Evolutionary conservation across 192 early-diverging fungal species (phyloP), one percentile per base, ranked within the genome.

Genomic region (Entomortierella lignicola): DNA sequence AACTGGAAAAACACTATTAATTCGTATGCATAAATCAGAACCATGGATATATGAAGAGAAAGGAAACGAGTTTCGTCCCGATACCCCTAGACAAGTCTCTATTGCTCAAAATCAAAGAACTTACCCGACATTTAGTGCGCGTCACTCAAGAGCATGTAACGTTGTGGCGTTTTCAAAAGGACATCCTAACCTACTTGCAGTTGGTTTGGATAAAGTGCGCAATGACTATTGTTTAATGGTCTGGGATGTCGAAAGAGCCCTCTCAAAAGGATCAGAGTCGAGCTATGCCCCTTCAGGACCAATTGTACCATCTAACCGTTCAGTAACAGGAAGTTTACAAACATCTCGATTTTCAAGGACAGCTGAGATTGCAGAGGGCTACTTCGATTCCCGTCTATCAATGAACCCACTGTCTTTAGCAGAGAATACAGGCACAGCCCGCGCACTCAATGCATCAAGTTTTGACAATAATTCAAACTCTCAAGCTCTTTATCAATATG

Each of bases 141-240:
- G 80, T 23, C 85, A 88, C 66, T 82, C 85, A 13, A 82, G 93
- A 43, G 82, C 90, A 0, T 94, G 93, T 66, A 92, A 91, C 72
- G 85, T 90, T 39, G 91, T 95, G 6, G 72, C 88, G 13, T 95
- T 94, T 72, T 92, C 86, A 34, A 83, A 89, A 29, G 72, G 81
- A n/a, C 80, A 88, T 41, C 85, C 89, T 0, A 80, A 85, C 29
- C 71, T 90, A 12, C 69, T 95, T 21, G 90, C 91, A 8, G 82
- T 86, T 20, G 94, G 94, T 12, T 74, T 93, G 5, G 94, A 94
- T 31, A 95, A 93, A 81, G 88, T 86, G 12, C 81, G 91, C 50
- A 93, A 92, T 57, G 92, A 94, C 50, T 82, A 81, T 26, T 89
- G 89, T 59, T 66, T 94, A 43, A 77, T 92, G 65, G 87, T 95